Percentiles rank a stretch among this genome's conserved stretches.
These are phyloP conservation scores for Friedmanniomyces endolithicus DNA, from an alignment of 495 filamentous ascomycete genomes.

Conservation along the genomic window DNA sequence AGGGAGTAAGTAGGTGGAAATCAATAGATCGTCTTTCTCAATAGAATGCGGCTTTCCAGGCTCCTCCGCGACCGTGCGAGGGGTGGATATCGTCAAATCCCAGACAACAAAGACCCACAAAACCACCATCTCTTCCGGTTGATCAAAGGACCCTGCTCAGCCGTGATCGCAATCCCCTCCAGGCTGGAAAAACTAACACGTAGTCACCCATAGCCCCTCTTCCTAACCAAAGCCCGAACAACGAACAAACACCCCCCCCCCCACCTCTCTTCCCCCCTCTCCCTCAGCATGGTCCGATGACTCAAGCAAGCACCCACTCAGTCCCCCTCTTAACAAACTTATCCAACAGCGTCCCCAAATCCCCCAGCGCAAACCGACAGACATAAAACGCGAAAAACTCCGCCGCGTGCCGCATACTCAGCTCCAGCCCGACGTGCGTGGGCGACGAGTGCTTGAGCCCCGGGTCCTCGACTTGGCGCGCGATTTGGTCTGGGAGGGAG, in stretches of 20 bases:
- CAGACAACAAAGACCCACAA: too few relatives aligned
- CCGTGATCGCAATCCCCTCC: too few relatives aligned
- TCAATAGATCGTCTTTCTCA: too few relatives aligned
- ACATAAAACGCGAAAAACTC: conserved; percentile 98
- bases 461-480: conserved; percentile 88
- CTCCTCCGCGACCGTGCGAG: too few relatives aligned
- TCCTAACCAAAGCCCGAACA: too few relatives aligned
- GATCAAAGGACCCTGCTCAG: too few relatives aligned
- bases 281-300: background rate
- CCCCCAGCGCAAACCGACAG: conserved; percentile 80
- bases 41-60: too few relatives aligned
- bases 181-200: too few relatives aligned
- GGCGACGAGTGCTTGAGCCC: conserved; percentile 68
- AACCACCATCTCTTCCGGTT: too few relatives aligned
- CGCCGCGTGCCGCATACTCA: conserved; percentile 83
- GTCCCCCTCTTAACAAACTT: conserved; percentile 96
- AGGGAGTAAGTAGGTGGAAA: too few relatives aligned
- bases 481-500: conserved; percentile 69
- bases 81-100: too few relatives aligned
- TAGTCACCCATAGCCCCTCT: too few relatives aligned
- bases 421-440: conserved; percentile 86
- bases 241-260: background rate
- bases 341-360: conserved; percentile 77
- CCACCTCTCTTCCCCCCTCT: background rate
- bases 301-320: conserved; percentile 74